Evolutionary conservation across 305 asterid species (phyloP).

Genomic region (Rubia tinctorum): DNA sequence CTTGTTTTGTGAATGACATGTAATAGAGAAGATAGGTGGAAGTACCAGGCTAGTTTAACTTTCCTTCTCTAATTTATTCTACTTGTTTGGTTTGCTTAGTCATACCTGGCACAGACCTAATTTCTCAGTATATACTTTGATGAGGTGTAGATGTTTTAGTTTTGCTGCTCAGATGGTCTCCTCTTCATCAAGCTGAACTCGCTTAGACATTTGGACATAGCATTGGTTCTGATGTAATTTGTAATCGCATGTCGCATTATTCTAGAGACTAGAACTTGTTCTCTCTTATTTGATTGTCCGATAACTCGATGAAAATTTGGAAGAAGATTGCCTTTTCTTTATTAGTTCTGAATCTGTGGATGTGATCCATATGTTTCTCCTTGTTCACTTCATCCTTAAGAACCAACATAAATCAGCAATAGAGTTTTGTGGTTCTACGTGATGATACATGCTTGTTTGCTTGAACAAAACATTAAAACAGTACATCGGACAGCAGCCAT

Average conservation of each 20-base stretch:
- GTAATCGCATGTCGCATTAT: neutral
- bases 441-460: neutral
- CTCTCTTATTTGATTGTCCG: neutral
- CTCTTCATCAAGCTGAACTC: neutral
- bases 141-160: neutral
- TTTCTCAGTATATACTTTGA: neutral
- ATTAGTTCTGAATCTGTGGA: neutral
- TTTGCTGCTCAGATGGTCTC: neutral
- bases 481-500: neutral
- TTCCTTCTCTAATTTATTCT: neutral
- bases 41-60: neutral
- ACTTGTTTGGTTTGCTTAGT: neutral
- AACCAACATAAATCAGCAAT: neutral
- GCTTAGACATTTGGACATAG: neutral
- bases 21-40: neutral
- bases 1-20: neutral
- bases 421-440: neutral
- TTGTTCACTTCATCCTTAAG: neutral
- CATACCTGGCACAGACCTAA: neutral
- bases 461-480: neutral
- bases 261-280: neutral
- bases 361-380: neutral
- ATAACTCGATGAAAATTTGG: neutral
- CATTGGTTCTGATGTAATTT: neutral
- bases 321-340: no score